Percentiles rank a stretch among this genome's conserved stretches.
These are phyloP conservation scores for Nigrospora sphaerica DNA, from an alignment of 2,329 filamentous ascomycete species.

Conservation along the genomic window DNA sequence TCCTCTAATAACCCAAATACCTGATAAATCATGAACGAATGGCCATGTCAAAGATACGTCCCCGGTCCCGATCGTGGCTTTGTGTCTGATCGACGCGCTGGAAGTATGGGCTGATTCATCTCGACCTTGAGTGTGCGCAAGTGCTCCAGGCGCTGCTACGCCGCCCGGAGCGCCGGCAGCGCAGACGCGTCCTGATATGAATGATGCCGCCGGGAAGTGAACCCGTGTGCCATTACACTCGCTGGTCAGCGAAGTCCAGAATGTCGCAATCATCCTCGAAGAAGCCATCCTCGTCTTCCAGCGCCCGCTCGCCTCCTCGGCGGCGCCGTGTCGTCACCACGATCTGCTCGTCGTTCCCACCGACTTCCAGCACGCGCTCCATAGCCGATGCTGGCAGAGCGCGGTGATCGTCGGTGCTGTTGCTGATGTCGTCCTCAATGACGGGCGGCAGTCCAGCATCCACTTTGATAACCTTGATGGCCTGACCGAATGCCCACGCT, in stretches of 20 bases:
- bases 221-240: slow-evolving; percentile 36
- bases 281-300: slow-evolving; percentile 61
- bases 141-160: too few relatives aligned
- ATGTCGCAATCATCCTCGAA: slow-evolving; percentile 93
- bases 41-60: too few relatives aligned
- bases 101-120: too few relatives aligned
- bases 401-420: slow-evolving; percentile 45
- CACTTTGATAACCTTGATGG: slow-evolving; percentile 41
- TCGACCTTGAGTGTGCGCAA: too few relatives aligned
- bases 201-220: too few relatives aligned
- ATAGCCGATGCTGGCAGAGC: slow-evolving; percentile 57
- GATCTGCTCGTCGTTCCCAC: slow-evolving; percentile 64
- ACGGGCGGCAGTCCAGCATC: slow-evolving; percentile 41
- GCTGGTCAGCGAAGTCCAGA: slow-evolving; percentile 74
- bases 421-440: slow-evolving; percentile 45
- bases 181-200: too few relatives aligned
- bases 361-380: slow-evolving; percentile 53
- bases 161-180: too few relatives aligned
- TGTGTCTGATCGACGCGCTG: too few relatives aligned
- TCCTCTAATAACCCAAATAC: too few relatives aligned
- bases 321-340: slow-evolving; percentile 75
- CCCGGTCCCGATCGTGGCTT: too few relatives aligned
- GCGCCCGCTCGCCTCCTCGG: slow-evolving; percentile 44
- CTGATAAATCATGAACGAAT: too few relatives aligned
- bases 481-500: slow-evolving; percentile 55